Percentiles rank a stretch among this genome's conserved stretches.
Conservation (phyloP, 805 yeast genomes). For the Saccharomycopsis fibuligera region DNA sequence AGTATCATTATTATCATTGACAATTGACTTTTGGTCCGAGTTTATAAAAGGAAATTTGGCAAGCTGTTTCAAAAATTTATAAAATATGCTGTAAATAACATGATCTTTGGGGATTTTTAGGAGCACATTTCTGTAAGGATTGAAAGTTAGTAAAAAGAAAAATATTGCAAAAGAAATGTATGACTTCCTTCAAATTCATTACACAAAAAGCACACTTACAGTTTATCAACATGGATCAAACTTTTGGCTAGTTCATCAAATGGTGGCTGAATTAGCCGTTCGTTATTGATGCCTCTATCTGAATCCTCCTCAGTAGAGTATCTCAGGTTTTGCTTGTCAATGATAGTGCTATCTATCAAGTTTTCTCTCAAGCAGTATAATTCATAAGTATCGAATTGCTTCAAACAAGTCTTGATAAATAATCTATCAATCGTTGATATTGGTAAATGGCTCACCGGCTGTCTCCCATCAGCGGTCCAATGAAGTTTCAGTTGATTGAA, state of each 20-base stretch:
- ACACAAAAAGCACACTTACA: neutral
- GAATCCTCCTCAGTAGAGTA: neutral
- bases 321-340: neutral
- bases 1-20: no score
- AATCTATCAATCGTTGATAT: neutral
- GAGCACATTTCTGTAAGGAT: neutral
- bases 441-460: conserved; percentile 1
- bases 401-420: conserved; percentile 8
- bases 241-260: neutral
- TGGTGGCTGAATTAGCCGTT: no score
- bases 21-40: no score
- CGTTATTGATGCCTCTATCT: no score
- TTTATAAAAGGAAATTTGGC: conserved; percentile 10
- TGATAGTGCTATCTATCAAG: neutral
- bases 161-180: neutral
- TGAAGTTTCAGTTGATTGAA: no score
- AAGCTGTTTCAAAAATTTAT: conserved; percentile 12
- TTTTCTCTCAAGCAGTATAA: conserved; percentile 7
- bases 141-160: neutral
- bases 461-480: no score
- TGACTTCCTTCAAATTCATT: neutral
- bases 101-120: conserved; percentile 4
- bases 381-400: conserved; percentile 12
- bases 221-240: neutral
- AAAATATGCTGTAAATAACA: conserved; percentile 11